Conservation (phyloP, 2,329 filamentous ascomycete species). For the Alternaria consortialis region DNA sequence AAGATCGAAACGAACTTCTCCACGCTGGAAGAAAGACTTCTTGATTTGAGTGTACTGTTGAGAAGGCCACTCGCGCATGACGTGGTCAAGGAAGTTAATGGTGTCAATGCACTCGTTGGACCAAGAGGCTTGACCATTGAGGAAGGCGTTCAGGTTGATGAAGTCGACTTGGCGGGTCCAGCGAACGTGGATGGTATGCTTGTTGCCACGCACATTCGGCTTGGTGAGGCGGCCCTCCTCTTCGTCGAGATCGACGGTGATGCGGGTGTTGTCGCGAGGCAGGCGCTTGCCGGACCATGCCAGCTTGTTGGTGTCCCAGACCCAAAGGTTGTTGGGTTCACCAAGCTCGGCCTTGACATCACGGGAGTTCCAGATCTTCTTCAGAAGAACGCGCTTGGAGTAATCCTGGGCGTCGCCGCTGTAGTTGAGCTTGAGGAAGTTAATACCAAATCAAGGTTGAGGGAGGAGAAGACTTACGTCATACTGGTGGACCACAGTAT, state of each 20-base stretch:
- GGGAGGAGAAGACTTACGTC: constrained; percentile 68
- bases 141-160: constrained; percentile 72
- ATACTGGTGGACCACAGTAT: constrained; percentile 77
- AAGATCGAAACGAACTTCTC: constrained; percentile 62
- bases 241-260: constrained; percentile 76
- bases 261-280: constrained; percentile 41
- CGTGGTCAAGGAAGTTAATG: constrained; percentile 90
- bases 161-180: constrained; percentile 76
- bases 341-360: constrained; percentile 65
- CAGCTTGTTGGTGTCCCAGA: constrained; percentile 85
- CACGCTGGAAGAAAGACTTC: constrained; percentile 78
- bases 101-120: constrained; percentile 73
- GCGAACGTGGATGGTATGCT: constrained; percentile 69
- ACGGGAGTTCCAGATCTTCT: constrained; percentile 78
- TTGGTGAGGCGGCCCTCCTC: constrained; percentile 58
- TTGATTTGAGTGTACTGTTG: constrained; percentile 75
- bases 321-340: constrained; percentile 61
- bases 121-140: constrained; percentile 59
- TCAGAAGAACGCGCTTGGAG: constrained; percentile 70
- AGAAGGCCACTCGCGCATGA: constrained; percentile 81
- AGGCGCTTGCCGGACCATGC: constrained; percentile 69
- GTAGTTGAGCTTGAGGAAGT: constrained; percentile 64
- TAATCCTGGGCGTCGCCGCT: constrained; percentile 67
- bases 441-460: constrained; percentile 6
- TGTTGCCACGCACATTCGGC: constrained; percentile 51